Base-by-base conservation (phyloP, 2,329 filamentous ascomycete genomes). In the Tolypocladium inflatum region DNA sequence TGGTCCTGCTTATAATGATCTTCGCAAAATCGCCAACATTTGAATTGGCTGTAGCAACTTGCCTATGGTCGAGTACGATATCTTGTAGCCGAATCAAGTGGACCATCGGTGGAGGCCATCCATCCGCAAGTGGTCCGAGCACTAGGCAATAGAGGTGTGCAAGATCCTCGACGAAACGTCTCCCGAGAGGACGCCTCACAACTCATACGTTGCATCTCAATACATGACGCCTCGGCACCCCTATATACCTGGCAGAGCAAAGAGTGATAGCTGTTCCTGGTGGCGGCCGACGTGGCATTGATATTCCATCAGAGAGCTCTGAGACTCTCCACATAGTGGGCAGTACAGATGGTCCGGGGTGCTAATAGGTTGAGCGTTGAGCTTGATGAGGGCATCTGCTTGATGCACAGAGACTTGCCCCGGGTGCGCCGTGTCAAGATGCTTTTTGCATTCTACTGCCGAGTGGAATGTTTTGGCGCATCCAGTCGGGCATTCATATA, bases 241-340 rank as follows among this genome's bases (percentile, higher is more conserved):
- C n/a, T n/a, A n/a, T n/a, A n/a, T n/a, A n/a, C n/a, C n/a, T n/a
- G 62, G 59, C 13, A 66, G 61, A n/a, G 60, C 58, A 55, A 66
- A 66, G 13, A 69, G 58, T 6, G 64, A 61, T 2, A 69, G 56
- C 23, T 69, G 59, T 13, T 66, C 61, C 17, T 66, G 60, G 58
- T 69, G 68, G 1, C 59, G 61, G 4, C 66, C 65, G 2, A 69
- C 63, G 43, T 70, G 66, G 3, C 60, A 61, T 21, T 65, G 43
- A 54, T 69, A 69, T 10, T 60, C 23, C 23, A 57, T 61, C 13
- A 61, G 17, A 0, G 62, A 65, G 0, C 52, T 48, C 11, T 64
- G 15, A 0, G 15, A 13, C 30, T 60, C 39, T 1, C 42, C 53
- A 23, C 66, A 68, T 1, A 69, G 11, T 4, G 58, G 65, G 21